Evolutionary conservation across 1,284 basidiomycete genomes (phyloP), one percentile per base, ranked within the genome.

Genomic region (Phlebopus sp.): DNA sequence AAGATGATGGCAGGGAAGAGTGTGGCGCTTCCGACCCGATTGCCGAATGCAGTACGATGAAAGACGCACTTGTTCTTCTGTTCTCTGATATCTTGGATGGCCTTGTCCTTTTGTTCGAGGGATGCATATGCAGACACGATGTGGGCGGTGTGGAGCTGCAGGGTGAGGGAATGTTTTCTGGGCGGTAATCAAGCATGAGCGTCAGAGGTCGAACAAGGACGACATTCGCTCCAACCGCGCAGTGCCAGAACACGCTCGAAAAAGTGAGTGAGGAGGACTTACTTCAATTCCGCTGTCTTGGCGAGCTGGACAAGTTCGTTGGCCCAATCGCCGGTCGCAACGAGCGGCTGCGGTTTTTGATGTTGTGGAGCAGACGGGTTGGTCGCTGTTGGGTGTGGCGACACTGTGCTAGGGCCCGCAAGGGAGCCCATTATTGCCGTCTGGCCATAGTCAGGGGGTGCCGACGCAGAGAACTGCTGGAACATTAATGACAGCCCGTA

Each of bases 71-170:
- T 84, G 66, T 88, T 88, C 67, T 84, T 85, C 68, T 90, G 86
- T 64, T 88, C 86, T 50, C 79, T 80, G 43, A 90, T 69, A 59
- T 90, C 87, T 66, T 90, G 84, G 27, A 90, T 79, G 4, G 82
- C 77, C 54, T 81, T 86, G 55, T 76, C 77, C 64, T 87, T 90
- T 61, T 84, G 77, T 50, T 90, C 86, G 5, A 90, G 70, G 31
- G 81, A 77, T 3, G 85, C 79, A 60, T 90, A 86, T 6, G 87
- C 85, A 11, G 87, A 88, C 2, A 90, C 70, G 37, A 90, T 89
- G 59, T 90, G 86, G n/a, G 88, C 87, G 8, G 88, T 90, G 55
- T 90, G 88, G 19, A 90, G 69, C 61, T 90, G 88, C 36, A 90
- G 69, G 11, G 84, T 85, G 54, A 90, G 64, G 3, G 86, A 85